Percentiles rank a stretch among this genome's conserved stretches.
Conservation (phyloP, 495 filamentous ascomycete species). For the Neurospora africana region DNA sequence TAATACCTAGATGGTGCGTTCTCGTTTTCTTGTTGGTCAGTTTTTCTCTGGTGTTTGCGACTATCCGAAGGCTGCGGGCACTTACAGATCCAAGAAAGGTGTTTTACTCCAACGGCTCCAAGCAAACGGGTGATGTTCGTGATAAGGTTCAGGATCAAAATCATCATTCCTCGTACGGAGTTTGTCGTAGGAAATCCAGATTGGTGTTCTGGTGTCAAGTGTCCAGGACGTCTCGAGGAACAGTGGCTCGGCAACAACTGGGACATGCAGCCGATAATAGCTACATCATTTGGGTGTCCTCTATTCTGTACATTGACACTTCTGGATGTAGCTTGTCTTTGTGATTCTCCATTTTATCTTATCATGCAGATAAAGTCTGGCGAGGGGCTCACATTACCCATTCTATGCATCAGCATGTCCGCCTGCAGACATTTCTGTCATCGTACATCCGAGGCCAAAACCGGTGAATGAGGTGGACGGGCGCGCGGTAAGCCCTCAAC, state of each 20-base stretch:
- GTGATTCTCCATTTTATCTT: not conserved
- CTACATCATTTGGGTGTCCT: not conserved
- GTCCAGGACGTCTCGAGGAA: not conserved
- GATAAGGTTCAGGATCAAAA: not conserved
- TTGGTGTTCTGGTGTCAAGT: not conserved
- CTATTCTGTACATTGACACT: not conserved
- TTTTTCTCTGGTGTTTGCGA: not conserved
- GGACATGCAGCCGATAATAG: not conserved
- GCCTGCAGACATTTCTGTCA: not conserved
- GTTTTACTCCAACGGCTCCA: not conserved
- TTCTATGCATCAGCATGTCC: not conserved
- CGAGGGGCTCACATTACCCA: not conserved
- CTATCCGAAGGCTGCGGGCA: not conserved
- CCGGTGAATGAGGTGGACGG: not conserved
- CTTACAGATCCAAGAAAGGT: not conserved
- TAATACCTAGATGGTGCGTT: not conserved
- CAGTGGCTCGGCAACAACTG: not conserved
- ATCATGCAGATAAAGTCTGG: not conserved
- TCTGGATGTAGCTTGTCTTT: not conserved
- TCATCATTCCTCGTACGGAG: not conserved
- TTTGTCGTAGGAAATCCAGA: not conserved
- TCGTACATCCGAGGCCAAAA: not conserved
- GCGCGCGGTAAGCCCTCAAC: not conserved
- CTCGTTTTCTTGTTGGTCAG: not conserved
- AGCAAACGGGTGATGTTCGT: not conserved